Evolutionary conservation across 106 monocot genomes (phyloP).

Genomic region (Acanthochlamys bracteata): DNA sequence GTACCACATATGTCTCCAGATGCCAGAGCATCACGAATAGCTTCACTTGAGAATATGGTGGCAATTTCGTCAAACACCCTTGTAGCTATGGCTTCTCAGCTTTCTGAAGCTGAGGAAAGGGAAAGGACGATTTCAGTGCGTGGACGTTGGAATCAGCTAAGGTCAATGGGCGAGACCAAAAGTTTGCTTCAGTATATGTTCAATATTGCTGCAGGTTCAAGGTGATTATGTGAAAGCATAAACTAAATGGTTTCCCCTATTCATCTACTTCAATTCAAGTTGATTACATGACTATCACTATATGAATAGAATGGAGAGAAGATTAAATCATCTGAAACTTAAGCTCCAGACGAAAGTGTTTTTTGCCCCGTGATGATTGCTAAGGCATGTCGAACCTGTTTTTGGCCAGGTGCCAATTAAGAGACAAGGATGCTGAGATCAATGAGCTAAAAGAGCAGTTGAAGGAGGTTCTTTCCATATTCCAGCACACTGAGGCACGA

Average conservation of each 20-base stretch:
- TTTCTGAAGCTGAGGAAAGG: conserved; percentile 92
- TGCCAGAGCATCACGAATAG: conserved; percentile 62
- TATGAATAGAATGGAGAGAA: no score
- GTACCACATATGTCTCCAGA: conserved; percentile 58
- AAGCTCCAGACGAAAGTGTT: no score
- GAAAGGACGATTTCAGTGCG: conserved; percentile 68
- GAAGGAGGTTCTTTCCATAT: conserved; percentile 66
- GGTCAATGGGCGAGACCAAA: conserved; percentile 83
- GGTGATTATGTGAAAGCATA: conserved; percentile 19
- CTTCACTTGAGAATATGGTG: conserved; percentile 90
- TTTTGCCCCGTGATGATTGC: no score
- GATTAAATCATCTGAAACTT: no score
- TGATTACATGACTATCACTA: no score
- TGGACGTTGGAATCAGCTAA: conserved; percentile 83
- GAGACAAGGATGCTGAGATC: conserved; percentile 71
- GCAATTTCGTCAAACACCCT: conserved; percentile 82
- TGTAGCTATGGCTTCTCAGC: conserved; percentile 90
- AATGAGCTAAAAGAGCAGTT: conserved; percentile 82
- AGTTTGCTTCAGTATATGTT: conserved; percentile 74
- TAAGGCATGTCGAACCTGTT: no score
- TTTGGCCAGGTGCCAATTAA: conserved; percentile 54
- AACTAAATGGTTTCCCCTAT: no score
- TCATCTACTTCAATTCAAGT: no score
- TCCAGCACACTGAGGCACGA: conserved; percentile 68
- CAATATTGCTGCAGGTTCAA: conserved; percentile 79